Evolutionary conservation across 2,329 filamentous ascomycete species (phyloP).

Genomic region (Gnomoniopsis sp.): DNA sequence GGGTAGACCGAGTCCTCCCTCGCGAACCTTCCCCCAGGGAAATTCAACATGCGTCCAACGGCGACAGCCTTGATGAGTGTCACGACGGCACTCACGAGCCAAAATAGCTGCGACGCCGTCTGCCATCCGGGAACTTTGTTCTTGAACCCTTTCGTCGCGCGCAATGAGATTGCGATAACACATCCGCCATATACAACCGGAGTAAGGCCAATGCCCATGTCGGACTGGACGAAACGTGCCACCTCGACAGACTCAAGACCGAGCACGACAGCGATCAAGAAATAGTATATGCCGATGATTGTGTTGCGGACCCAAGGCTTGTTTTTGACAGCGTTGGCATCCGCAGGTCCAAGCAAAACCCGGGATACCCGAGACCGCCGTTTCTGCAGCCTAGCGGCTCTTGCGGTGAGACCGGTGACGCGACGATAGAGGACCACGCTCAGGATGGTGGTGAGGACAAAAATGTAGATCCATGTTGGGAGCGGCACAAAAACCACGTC

Average conservation of each 20-base stretch:
- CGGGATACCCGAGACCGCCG: not conserved
- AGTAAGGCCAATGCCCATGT: slow-evolving; percentile 21
- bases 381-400: slow-evolving; percentile 16
- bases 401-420: slow-evolving; percentile 8
- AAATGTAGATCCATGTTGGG: slow-evolving; percentile 23
- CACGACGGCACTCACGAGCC: slow-evolving; percentile 21
- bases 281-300: slow-evolving; percentile 23
- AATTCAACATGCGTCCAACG: not conserved
- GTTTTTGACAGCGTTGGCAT: not conserved
- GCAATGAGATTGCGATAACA: slow-evolving; percentile 17
- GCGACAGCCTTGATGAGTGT: slow-evolving; percentile 22
- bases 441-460: slow-evolving; percentile 10
- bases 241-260: slow-evolving; percentile 26
- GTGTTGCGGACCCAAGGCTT: slow-evolving; percentile 20
- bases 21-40: not conserved
- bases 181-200: slow-evolving; percentile 23
- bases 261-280: slow-evolving; percentile 21
- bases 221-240: slow-evolving; percentile 17
- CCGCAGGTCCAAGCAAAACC: not conserved
- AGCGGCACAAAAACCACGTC: slow-evolving; percentile 24
- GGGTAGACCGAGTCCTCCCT: not conserved
- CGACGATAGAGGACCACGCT: not conserved
- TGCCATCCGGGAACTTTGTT: slow-evolving; percentile 20
- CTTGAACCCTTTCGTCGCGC: slow-evolving; percentile 19
- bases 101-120: slow-evolving; percentile 21